Conservation (phyloP, 2,329 filamentous ascomycete species). For the Diaporthe amygdali region DNA sequence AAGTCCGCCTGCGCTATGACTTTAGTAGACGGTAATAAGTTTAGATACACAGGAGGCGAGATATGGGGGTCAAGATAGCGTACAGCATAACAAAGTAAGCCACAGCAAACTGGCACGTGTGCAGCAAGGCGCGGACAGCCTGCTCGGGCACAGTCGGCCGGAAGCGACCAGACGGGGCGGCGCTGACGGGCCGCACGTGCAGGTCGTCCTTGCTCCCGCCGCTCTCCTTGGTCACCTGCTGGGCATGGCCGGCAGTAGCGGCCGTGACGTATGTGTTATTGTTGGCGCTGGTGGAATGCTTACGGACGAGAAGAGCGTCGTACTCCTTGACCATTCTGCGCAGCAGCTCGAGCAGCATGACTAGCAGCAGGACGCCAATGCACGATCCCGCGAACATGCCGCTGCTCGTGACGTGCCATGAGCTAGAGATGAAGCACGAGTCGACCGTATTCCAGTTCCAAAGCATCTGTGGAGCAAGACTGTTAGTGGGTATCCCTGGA, state of each 20-base stretch:
- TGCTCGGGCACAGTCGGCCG: constrained; percentile 57
- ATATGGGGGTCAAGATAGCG: not conserved
- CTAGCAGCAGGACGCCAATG: constrained; percentile 63
- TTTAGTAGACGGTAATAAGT: not conserved
- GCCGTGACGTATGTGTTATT: too few species aligned
- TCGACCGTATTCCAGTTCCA: constrained; percentile 65
- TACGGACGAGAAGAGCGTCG: constrained; percentile 55
- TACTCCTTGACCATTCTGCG: constrained; percentile 61
- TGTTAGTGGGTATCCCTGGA: not conserved
- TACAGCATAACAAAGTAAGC: constrained; percentile 64
- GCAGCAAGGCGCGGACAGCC: constrained; percentile 53
- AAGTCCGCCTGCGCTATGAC: not conserved
- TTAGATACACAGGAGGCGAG: too few species aligned
- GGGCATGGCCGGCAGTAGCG: not conserved
- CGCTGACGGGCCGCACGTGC: not conserved
- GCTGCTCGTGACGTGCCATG: constrained; percentile 61
- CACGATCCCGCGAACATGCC: constrained; percentile 67
- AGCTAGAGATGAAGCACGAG: constrained; percentile 58
- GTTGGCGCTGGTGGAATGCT: constrained; percentile 14
- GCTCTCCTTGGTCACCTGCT: not conserved
- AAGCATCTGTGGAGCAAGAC: constrained; percentile 39
- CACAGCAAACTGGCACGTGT: constrained; percentile 61
- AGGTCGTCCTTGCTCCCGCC: not conserved
- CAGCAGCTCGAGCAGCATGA: constrained; percentile 62
- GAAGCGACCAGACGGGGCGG: constrained; percentile 20